Base-by-base conservation (phyloP, 305 asterid genomes). In the Lippia alba region DNA sequence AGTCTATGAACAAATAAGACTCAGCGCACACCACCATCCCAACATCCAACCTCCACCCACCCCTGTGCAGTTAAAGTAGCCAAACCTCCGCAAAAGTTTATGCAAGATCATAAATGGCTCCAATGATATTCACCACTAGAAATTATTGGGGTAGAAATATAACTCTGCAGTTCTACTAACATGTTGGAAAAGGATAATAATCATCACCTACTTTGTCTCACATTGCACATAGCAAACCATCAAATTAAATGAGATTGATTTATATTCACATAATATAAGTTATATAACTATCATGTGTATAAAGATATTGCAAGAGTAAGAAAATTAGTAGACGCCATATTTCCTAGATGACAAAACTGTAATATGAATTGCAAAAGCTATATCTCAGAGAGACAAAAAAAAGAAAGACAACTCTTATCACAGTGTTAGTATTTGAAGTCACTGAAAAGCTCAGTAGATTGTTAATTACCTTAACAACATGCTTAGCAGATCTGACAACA, bases 401-500 rank as follows among this genome's bases (percentile, higher is more conserved):
- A 24, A 24, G 3, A 24, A 24, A 24, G 3, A 9, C 45, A 9
- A 39, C 5, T 3, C 9, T 39, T 39, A 39, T 57, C 41, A 61
- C 40, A 39, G 30, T 64, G 24, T 58, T 58, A 46, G 41, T 17
- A 57, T n/a, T 24, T 56, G 2, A 36, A 40, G 18, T 40, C 3
- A 24, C 30, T 33, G 60, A 32, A 71, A 66, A 8, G 46, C 61
- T 4, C 7, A 18, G 17, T 16, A 56, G 20, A 36, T 33, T 45
- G 56, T 68, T 12, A n/a, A 36, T 61, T 75, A 80, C 84, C 84
- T 80, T 80, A 57, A 80, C 50, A 64, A 76, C 55, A 48, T 76
- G 84, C 79, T 80, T 80, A 20, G 84, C 84, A 64, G 79, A 80
- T 69, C 81, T 64, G 68, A 73, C 78, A 61, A 73, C 74, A 50